Evolutionary conservation across 2,329 filamentous ascomycete genomes (phyloP).

Genomic region (Lasiodiplodia sp.): DNA sequence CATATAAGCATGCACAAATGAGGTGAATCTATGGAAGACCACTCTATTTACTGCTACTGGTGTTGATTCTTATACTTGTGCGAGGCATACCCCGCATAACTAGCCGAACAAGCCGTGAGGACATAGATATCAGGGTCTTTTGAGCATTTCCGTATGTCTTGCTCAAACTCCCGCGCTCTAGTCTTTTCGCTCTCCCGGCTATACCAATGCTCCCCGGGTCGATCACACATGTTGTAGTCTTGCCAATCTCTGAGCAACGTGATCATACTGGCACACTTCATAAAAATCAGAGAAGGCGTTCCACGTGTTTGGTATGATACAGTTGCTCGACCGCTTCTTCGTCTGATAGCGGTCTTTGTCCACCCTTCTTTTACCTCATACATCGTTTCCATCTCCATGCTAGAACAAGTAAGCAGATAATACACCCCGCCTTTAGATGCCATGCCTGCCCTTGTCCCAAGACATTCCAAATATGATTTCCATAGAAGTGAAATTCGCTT

Average conservation of each 20-base stretch:
- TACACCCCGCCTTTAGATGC: background rate
- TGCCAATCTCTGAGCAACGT: background rate
- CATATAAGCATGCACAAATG: background rate
- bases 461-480: conserved; percentile 15
- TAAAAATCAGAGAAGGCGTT: background rate
- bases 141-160: background rate
- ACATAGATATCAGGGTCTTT: background rate
- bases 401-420: background rate
- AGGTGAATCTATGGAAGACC: background rate
- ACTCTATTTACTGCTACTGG: background rate
- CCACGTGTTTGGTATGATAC: conserved; percentile 25
- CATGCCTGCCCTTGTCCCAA: background rate
- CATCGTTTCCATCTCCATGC: background rate
- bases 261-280: background rate
- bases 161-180: background rate
- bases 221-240: background rate
- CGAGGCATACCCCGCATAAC: background rate
- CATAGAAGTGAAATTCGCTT: conserved; percentile 17
- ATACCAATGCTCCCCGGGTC: background rate
- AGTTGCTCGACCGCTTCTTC: conserved; percentile 1
- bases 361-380: conserved; percentile 19
- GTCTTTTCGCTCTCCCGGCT: background rate
- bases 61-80: background rate
- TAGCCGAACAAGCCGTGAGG: background rate
- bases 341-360: conserved; percentile 1